Conservation (phyloP, 495 filamentous ascomycete species). For the Talaromyces borbonicus region DNA sequence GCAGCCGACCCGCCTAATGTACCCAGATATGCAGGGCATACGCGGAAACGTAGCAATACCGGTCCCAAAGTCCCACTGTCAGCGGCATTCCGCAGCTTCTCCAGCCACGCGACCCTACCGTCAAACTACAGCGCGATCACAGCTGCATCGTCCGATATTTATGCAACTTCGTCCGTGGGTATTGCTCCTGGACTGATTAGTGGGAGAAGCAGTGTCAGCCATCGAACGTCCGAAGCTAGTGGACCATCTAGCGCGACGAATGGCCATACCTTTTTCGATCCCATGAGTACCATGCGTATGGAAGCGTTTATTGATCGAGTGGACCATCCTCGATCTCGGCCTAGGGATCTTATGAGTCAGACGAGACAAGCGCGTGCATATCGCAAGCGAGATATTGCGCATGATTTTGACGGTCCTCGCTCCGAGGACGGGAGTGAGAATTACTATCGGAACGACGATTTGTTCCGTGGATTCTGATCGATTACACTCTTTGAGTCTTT, state of each 20-base stretch:
- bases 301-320: conserved; percentile 65
- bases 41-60: conserved; percentile 78
- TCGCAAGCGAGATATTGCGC: conserved; percentile 23
- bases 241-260: conserved; percentile 19
- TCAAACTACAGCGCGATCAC: conserved; percentile 31
- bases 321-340: conserved; percentile 23
- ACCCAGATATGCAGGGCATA: conserved; percentile 65
- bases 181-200: conserved; percentile 20
- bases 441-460: conserved; percentile 28
- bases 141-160: conserved; percentile 50
- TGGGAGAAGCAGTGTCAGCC: conserved; percentile 32
- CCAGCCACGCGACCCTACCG: conserved; percentile 45
- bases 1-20: conserved; percentile 73
- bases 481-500: background rate
- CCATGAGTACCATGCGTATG: conserved; percentile 90
- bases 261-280: conserved; percentile 45
- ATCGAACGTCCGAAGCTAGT: conserved; percentile 35
- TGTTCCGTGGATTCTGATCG: conserved; percentile 29
- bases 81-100: conserved; percentile 62
- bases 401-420: conserved; percentile 23
- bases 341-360: background rate
- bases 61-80: conserved; percentile 46
- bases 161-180: conserved; percentile 20
- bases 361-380: conserved; percentile 16
- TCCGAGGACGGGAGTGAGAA: conserved; percentile 21